These are phyloP conservation scores for Candida khao-thaluensis DNA, from an alignment of 805 yeast species.

Conservation along the genomic window DNA sequence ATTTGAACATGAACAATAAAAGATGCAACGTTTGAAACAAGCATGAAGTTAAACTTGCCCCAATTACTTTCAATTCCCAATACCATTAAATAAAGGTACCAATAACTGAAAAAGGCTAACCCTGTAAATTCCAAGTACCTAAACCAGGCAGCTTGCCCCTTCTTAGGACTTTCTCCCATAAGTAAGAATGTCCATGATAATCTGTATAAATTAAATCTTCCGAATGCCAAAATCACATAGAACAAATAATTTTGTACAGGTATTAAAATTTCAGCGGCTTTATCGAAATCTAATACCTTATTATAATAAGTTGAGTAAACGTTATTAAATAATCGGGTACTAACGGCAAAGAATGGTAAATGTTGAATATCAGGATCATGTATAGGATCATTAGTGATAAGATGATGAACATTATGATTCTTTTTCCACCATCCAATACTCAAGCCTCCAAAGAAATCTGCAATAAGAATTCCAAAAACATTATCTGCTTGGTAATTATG, in stretches of 20 bases:
- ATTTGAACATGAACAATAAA: conserved; percentile 95
- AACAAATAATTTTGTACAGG: conserved; percentile 67
- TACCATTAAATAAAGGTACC: conserved; percentile 75
- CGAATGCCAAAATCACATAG: conserved; percentile 78
- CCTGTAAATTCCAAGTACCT: conserved; percentile 77
- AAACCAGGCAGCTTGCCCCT: conserved; percentile 85
- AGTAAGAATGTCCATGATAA: conserved; percentile 77
- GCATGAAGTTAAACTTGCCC: conserved; percentile 56
- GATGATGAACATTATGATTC: conserved; percentile 90
- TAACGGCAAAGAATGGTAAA: conserved; percentile 86
- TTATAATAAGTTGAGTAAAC: conserved; percentile 83
- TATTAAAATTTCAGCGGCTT: conserved; percentile 55
- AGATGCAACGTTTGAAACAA: conserved; percentile 76
- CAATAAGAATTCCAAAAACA: conserved; percentile 67
- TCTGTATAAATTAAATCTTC: conserved; percentile 80
- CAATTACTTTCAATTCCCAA: conserved; percentile 50
- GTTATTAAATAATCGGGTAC: conserved; percentile 63
- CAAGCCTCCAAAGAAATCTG: conserved; percentile 82
- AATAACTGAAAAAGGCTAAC: conserved; percentile 64
- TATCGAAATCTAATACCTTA: conserved; percentile 63
- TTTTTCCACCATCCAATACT: conserved; percentile 95
- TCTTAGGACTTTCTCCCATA: conserved; percentile 73
- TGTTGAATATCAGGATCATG: conserved; percentile 96
- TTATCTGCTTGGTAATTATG: conserved; percentile 79
- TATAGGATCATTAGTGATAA: conserved; percentile 87